phyloP scores from a whole-genome alignment of 2,329 filamentous ascomycete species.

The Kalmusia sp. region DNA sequence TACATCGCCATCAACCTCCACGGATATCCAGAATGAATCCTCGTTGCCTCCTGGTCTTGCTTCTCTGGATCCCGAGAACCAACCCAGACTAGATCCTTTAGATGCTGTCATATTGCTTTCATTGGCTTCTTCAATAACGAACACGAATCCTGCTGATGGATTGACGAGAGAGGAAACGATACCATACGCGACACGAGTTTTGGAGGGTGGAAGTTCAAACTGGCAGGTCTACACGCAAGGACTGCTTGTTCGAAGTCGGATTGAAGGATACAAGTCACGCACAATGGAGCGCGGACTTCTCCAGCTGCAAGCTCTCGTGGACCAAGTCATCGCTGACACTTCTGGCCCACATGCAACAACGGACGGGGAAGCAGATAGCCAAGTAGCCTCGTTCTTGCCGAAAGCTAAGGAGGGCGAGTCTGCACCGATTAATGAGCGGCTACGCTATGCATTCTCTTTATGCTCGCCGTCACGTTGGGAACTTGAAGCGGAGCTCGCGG shows the following conservation, averaged over 20 bases:
- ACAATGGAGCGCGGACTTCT: slow-evolving; percentile 89
- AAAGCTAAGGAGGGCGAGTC: slow-evolving; percentile 77
- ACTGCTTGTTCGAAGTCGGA: slow-evolving; percentile 84
- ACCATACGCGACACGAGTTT: slow-evolving; percentile 86
- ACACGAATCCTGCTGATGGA: slow-evolving; percentile 82
- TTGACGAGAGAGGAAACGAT: slow-evolving; percentile 92
- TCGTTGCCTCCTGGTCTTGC: slow-evolving; percentile 67
- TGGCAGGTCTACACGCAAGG: slow-evolving; percentile 99
- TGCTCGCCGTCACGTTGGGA: slow-evolving; percentile 90
- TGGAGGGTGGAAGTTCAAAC: slow-evolving; percentile 88
- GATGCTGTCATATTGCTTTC: slow-evolving; percentile 88
- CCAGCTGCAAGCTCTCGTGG: slow-evolving; percentile 92
- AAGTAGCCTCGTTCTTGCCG: slow-evolving; percentile 82
- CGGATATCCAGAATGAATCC: slow-evolving; percentile 53
- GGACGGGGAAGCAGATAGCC: slow-evolving; percentile 34
- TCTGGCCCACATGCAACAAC: slow-evolving; percentile 41
- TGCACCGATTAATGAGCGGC: slow-evolving; percentile 75
- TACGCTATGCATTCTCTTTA: slow-evolving; percentile 84
- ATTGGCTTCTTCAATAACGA: slow-evolving; percentile 84
- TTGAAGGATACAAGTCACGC: slow-evolving; percentile 85
- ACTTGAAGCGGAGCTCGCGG: slow-evolving; percentile 89
- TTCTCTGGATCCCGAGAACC: slow-evolving; percentile 75
- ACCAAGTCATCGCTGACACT: slow-evolving; percentile 92
- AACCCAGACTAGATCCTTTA: slow-evolving; percentile 80
- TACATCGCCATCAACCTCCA: slow-evolving; percentile 59